These are phyloP conservation scores for Microbotryomycetes sp. DNA, from an alignment of 1,284 basidiomycete genomes.

Conservation along the genomic window DNA sequence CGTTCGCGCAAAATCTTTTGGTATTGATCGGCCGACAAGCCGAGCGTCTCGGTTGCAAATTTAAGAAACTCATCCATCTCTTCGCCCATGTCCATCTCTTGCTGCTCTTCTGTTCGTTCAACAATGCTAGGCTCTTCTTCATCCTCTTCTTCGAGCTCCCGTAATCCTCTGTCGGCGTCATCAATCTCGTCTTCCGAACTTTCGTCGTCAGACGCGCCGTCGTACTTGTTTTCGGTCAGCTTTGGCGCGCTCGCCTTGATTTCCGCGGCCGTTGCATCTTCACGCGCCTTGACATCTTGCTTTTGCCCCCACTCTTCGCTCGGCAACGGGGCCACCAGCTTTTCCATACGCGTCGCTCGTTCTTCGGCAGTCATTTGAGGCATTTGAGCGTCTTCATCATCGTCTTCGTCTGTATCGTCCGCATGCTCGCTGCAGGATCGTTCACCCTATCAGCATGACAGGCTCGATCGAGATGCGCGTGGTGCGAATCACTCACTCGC, in stretches of 20 bases:
- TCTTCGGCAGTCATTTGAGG: constrained; percentile 35
- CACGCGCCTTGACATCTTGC: constrained; percentile 1
- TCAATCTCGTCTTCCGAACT: constrained; percentile 23
- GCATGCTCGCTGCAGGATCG: constrained; percentile 22
- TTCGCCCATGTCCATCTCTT: constrained; percentile 74
- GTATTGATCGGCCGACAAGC: constrained; percentile 78
- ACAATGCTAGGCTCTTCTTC: constrained; percentile 57
- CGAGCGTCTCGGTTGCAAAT: constrained; percentile 81
- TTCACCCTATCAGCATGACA: too few relatives aligned
- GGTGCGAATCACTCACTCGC: constrained; percentile 73
- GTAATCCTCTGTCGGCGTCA: constrained; percentile 1
- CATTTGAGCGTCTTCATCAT: constrained; percentile 34
- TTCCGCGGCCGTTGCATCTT: background rate
- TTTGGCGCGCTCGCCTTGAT: constrained; percentile 11
- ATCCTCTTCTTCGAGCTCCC: constrained; percentile 50
- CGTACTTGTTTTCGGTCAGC: constrained; percentile 27
- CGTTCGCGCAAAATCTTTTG: constrained; percentile 68
- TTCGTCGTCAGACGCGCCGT: constrained; percentile 27
- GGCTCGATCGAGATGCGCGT: too few relatives aligned
- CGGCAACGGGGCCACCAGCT: constrained; percentile 42
- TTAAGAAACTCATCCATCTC: constrained; percentile 87
- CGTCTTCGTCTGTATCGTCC: constrained; percentile 35
- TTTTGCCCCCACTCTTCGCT: constrained; percentile 45
- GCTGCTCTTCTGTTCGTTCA: constrained; percentile 21
- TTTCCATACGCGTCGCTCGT: constrained; percentile 37